phyloP scores from a whole-genome alignment of 2,329 filamentous ascomycete species.

The Paramyrothecium sp. region DNA sequence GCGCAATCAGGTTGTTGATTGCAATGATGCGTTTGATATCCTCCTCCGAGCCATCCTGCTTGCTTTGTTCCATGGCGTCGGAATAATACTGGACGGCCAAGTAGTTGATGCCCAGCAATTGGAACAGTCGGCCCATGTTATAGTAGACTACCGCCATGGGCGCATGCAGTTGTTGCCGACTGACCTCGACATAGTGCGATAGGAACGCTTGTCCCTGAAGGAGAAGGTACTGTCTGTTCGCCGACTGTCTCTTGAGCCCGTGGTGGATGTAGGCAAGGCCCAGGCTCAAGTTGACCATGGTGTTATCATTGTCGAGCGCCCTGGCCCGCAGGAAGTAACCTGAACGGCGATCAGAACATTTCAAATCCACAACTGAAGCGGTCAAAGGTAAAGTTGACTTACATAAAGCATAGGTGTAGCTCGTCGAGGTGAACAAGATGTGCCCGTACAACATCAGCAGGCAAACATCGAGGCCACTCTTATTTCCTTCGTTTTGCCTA shows the following conservation, averaged over 20 bases:
- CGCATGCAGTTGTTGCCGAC: neutral
- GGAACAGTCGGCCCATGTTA: conserved; percentile 36
- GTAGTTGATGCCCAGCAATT: conserved; percentile 32
- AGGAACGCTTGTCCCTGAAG: conserved; percentile 83
- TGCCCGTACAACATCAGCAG: conserved; percentile 88
- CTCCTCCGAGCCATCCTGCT: conserved; percentile 1
- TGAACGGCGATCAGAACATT: conserved; percentile 18
- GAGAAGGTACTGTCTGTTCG: conserved; percentile 86
- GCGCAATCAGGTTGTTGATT: conserved; percentile 29
- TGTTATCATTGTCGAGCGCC: conserved; percentile 72
- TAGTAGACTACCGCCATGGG: conserved; percentile 32
- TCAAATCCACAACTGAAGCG: conserved; percentile 2
- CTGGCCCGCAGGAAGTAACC: conserved; percentile 82
- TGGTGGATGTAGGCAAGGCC: conserved; percentile 86
- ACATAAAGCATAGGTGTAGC: conserved; percentile 80
- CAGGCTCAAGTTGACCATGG: conserved; percentile 77
- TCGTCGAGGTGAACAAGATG: conserved; percentile 80
- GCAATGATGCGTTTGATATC: conserved; percentile 27
- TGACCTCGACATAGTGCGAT: conserved; percentile 32
- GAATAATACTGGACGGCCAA: conserved; percentile 72
- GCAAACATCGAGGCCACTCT: conserved; percentile 63
- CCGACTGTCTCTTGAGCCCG: conserved; percentile 82
- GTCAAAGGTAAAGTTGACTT: conserved; percentile 5
- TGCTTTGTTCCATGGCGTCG: conserved; percentile 25
- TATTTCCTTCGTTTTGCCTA: neutral